These are phyloP conservation scores for Phytophthora europaea DNA, from an alignment of 352 stramenopile species.

Conservation along the genomic window DNA sequence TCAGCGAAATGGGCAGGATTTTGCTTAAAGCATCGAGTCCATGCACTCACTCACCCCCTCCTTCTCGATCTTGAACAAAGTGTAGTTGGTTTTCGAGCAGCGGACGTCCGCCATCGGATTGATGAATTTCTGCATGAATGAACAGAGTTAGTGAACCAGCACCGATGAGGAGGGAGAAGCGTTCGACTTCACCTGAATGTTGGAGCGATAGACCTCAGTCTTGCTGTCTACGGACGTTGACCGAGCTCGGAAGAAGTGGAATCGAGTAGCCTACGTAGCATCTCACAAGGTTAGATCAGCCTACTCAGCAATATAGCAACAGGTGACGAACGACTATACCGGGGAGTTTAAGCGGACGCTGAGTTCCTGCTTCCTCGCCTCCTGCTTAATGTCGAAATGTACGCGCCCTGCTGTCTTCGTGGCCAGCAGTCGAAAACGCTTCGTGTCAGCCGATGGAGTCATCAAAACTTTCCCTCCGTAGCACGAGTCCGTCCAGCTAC, in stretches of 20 bases:
- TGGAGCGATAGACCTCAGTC: conserved; percentile 46
- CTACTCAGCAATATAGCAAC: not conserved
- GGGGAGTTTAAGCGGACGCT: conserved; percentile 67
- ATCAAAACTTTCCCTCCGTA: conserved; percentile 76
- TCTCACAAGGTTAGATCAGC: not conserved
- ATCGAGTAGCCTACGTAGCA: conserved; percentile 43
- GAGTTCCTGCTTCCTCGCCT: conserved; percentile 79
- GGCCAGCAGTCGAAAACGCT: conserved; percentile 65
- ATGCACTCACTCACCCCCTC: conserved; percentile 57
- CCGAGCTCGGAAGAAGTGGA: conserved; percentile 59
- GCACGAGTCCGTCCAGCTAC: conserved; percentile 68
- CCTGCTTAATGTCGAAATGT: conserved; percentile 78
- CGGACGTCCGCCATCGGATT: conserved; percentile 81
- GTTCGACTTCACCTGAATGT: conserved; percentile 49
- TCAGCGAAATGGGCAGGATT: not conserved
- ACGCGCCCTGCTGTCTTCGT: conserved; percentile 55
- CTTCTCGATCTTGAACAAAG: conserved; percentile 85
- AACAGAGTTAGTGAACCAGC: not conserved
- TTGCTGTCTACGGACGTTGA: conserved; percentile 42
- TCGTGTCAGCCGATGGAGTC: conserved; percentile 50
- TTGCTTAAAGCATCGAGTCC: not conserved
- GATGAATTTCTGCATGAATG: conserved; percentile 75
- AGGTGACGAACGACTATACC: conserved; percentile 23
- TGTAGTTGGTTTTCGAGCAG: conserved; percentile 72
- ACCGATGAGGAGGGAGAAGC: not conserved